These are phyloP conservation scores for Helianthus tuberosus DNA, from an alignment of 129 eudicot genomes.

Conservation along the genomic window DNA sequence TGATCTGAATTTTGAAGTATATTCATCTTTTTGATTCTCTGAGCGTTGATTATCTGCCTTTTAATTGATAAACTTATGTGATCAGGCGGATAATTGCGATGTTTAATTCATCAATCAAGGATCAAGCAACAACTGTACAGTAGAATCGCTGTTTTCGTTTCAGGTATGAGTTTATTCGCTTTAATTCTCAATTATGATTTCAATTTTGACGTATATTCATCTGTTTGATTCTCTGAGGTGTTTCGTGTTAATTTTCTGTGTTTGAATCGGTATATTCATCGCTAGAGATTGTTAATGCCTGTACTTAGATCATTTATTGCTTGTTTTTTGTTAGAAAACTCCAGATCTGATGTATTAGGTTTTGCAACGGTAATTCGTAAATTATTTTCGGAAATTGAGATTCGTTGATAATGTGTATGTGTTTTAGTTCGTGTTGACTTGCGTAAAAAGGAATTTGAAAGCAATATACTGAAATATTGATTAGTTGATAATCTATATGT, in stretches of 20 bases:
- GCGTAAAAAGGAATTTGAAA: no score
- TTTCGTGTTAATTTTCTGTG: conserved; percentile 6
- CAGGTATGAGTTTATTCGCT: conserved; percentile 20
- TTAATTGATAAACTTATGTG: background rate
- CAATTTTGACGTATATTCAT: background rate
- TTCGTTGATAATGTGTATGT: background rate
- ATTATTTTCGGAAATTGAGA: background rate
- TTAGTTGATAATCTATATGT: conserved; percentile 6
- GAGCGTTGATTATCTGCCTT: conserved; percentile 2
- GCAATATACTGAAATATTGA: background rate
- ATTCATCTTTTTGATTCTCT: background rate
- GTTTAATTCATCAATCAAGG: conserved; percentile 22
- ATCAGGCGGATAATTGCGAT: background rate
- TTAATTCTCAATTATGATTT: background rate
- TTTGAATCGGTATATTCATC: background rate
- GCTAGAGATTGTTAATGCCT: background rate
- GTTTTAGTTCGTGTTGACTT: no score
- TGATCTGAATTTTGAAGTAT: background rate
- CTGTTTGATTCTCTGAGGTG: background rate
- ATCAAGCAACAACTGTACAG: conserved; percentile 20
- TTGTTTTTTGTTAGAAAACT: background rate
- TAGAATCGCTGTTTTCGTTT: conserved; percentile 23
- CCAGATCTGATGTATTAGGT: conserved; percentile 24
- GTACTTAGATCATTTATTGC: conserved; percentile 8
- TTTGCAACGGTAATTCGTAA: background rate